phyloP scores from a whole-genome alignment of 2,329 filamentous ascomycete species.

The Diaporthe aspalathi region DNA sequence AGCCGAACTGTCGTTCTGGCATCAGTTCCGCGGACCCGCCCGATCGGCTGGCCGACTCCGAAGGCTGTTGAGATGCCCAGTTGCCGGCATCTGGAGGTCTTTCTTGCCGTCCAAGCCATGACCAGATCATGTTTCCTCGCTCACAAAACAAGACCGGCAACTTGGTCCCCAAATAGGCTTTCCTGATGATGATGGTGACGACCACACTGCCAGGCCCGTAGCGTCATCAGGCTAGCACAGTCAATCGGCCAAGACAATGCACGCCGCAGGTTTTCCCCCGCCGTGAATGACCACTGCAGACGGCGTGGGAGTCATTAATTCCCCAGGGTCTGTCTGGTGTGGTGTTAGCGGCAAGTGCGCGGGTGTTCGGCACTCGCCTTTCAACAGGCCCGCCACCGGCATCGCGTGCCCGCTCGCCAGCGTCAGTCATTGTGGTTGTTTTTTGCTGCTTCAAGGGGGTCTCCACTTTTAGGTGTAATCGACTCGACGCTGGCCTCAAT shows the following conservation, averaged over 20 bases:
- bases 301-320: conserved; percentile 6
- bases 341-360: conserved; percentile 6
- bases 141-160: not conserved
- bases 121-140: not conserved
- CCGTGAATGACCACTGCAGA: not conserved
- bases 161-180: conserved; percentile 11
- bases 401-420: conserved; percentile 9
- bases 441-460: not conserved
- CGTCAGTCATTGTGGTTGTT: not conserved
- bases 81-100: not conserved
- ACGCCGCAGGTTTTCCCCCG: not conserved
- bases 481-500: conserved; percentile 20
- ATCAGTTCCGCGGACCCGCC: not conserved
- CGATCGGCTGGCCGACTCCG: not conserved
- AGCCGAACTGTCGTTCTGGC: conserved; percentile 14
- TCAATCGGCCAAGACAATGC: conserved; percentile 13
- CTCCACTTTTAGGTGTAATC: conserved; percentile 28
- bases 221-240: conserved; percentile 10
- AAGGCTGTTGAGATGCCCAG: conserved; percentile 1
- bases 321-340: not conserved
- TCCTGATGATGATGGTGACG: conserved; percentile 15
- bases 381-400: conserved; percentile 13
- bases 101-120: not conserved
- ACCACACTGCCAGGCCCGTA: conserved; percentile 6
- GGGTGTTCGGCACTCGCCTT: conserved; percentile 25